phyloP scores from a whole-genome alignment of 306 rosid genomes.

The Mimosa pudica region DNA sequence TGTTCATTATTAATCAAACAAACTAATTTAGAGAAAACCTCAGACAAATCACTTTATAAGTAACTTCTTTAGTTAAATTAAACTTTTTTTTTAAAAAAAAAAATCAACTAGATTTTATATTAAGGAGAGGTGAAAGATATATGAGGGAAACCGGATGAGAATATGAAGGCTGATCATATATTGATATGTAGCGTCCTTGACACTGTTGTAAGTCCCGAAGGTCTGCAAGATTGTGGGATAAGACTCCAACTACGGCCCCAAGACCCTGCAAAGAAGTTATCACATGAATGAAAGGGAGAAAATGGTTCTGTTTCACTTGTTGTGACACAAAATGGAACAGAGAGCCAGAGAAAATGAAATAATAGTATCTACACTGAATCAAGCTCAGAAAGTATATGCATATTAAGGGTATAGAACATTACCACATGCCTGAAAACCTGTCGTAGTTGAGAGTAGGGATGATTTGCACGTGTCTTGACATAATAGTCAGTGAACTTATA shows the following conservation, averaged over 20 bases:
- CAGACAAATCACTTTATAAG: no score
- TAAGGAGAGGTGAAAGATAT: neutral
- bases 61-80: no score
- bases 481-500: slow-evolving; percentile 85
- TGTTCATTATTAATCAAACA: no score
- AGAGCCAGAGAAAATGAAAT: neutral
- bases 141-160: slow-evolving; percentile 60
- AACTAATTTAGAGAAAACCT: no score
- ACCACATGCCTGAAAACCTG: slow-evolving; percentile 99
- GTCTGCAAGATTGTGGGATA: slow-evolving; percentile 88
- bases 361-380: slow-evolving; percentile 13
- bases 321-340: neutral
- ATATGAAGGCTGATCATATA: slow-evolving; percentile 83
- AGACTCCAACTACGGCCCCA: slow-evolving; percentile 93
- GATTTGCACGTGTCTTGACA: slow-evolving; percentile 95
- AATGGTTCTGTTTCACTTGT: slow-evolving; percentile 10
- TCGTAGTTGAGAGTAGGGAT: slow-evolving; percentile 95
- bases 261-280: slow-evolving; percentile 46
- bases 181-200: slow-evolving; percentile 87
- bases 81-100: no score
- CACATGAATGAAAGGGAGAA: neutral
- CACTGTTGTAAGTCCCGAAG: slow-evolving; percentile 61
- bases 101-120: no score
- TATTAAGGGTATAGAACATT: slow-evolving; percentile 37
- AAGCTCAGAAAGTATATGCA: neutral